Conservation (phyloP, 805 yeast genomes). For the Yarrowia deformans region DNA sequence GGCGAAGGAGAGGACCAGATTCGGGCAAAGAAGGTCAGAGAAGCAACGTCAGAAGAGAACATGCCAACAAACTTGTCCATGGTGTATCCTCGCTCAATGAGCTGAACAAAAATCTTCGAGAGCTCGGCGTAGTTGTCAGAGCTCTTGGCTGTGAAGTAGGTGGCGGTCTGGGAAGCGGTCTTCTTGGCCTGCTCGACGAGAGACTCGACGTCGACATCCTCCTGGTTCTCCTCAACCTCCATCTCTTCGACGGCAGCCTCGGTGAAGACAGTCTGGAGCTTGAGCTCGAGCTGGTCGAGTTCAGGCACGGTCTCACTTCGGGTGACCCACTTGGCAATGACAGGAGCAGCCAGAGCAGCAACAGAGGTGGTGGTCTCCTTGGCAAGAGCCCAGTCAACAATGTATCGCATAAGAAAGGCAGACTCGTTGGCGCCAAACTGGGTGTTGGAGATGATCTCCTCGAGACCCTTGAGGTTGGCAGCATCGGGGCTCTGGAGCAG, state of each 20-base stretch:
- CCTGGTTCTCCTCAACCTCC: conserved; percentile 36
- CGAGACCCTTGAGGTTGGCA: conserved; percentile 33
- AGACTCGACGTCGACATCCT: conserved; percentile 25
- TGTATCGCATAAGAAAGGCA: conserved; percentile 44
- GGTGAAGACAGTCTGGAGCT: conserved; percentile 41
- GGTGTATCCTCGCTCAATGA: conserved; percentile 26
- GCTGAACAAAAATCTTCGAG: conserved; percentile 31
- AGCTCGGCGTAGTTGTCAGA: conserved; percentile 22
- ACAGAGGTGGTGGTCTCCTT: conserved; percentile 49
- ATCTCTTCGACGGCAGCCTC: conserved; percentile 35
- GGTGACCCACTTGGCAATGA: conserved; percentile 36
- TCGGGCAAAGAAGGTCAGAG: conserved; percentile 51
- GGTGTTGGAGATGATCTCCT: conserved; percentile 29
- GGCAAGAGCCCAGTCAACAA: conserved; percentile 56
- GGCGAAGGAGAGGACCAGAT: conserved; percentile 51
- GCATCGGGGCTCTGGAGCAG: conserved; percentile 29
- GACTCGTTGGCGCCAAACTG: conserved; percentile 37
- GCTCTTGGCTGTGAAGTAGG: conserved; percentile 22
- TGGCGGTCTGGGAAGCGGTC: conserved; percentile 19
- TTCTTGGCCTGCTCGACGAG: conserved; percentile 34
- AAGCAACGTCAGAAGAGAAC: conserved; percentile 41
- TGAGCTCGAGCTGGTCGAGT: conserved; percentile 42
- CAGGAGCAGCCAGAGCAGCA: conserved; percentile 29
- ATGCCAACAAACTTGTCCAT: conserved; percentile 16
- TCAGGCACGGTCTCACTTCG: conserved; percentile 42